These are phyloP conservation scores for Antarctomyces pellizariae DNA, from an alignment of 495 filamentous ascomycete species.

Conservation along the genomic window DNA sequence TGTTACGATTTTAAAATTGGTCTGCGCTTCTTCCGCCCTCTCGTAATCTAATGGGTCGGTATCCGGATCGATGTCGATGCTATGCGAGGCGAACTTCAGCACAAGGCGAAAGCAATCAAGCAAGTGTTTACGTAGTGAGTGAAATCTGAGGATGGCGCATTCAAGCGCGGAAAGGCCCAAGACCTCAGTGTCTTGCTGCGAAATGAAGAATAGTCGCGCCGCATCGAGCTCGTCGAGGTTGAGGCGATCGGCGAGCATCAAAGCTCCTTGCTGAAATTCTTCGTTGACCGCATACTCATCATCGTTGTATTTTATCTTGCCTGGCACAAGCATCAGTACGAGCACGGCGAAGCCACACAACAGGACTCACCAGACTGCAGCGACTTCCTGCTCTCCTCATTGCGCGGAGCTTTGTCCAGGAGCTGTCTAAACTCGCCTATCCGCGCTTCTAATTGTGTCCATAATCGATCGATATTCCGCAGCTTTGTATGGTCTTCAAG, in stretches of 20 bases:
- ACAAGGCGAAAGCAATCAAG: slow-evolving; percentile 65
- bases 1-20: slow-evolving; percentile 12
- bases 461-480: slow-evolving; percentile 36
- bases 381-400: slow-evolving; percentile 31
- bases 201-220: slow-evolving; percentile 43
- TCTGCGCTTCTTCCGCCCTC: slow-evolving; percentile 15
- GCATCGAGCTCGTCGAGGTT: slow-evolving; percentile 78
- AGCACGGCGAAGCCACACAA: slow-evolving; percentile 11
- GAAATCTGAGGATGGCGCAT: slow-evolving; percentile 62
- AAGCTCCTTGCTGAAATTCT: slow-evolving; percentile 57
- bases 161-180: slow-evolving; percentile 46
- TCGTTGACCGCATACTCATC: slow-evolving; percentile 62
- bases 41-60: slow-evolving; percentile 10
- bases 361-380: slow-evolving; percentile 22
- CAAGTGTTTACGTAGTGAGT: slow-evolving; percentile 51
- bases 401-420: slow-evolving; percentile 50
- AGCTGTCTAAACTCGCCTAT: slow-evolving; percentile 53
- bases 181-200: slow-evolving; percentile 35
- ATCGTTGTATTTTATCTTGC: slow-evolving; percentile 44
- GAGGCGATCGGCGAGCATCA: slow-evolving; percentile 64
- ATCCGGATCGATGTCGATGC: slow-evolving; percentile 26
- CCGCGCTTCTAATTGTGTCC: slow-evolving; percentile 40
- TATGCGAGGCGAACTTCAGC: slow-evolving; percentile 36
- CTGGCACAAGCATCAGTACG: slow-evolving; percentile 25
- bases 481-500: slow-evolving; percentile 40